These are phyloP conservation scores for Nasturtium officinale DNA, from an alignment of 345 rosid species.

Conservation along the genomic window DNA sequence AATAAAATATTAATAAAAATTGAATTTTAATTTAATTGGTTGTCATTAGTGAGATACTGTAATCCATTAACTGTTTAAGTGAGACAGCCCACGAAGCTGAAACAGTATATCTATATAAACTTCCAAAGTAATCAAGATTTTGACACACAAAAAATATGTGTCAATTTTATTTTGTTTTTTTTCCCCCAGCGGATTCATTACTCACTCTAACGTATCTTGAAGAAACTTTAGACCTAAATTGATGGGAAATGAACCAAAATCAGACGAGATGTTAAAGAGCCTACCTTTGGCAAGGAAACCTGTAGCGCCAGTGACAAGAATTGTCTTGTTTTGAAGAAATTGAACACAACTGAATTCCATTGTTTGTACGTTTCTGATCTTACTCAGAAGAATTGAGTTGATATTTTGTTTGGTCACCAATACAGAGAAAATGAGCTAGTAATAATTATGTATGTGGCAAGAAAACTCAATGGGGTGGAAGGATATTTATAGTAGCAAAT, in stretches of 20 bases:
- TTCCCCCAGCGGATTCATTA: constrained; percentile 4
- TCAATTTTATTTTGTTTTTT: not conserved
- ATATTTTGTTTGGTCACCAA: not conserved
- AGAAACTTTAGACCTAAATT: not conserved
- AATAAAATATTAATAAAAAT: not conserved
- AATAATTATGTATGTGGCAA: not conserved
- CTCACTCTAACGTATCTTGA: not conserved
- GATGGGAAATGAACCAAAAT: not conserved
- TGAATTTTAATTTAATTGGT: not conserved
- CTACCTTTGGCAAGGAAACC: constrained; percentile 47
- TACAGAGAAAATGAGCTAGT: not conserved
- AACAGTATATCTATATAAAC: not conserved
- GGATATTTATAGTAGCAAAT: constrained; percentile 30
- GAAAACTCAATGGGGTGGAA: not conserved
- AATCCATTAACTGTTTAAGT: no score
- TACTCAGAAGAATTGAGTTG: not conserved
- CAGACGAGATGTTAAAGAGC: not conserved
- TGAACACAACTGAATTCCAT: constrained; percentile 35
- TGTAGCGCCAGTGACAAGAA: constrained; percentile 44
- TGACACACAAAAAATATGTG: not conserved
- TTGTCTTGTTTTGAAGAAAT: constrained; percentile 40
- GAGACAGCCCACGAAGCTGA: no score
- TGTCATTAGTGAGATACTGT: no score
- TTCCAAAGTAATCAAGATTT: not conserved
- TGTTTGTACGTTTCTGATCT: not conserved